Evolutionary conservation across 371 early-diverging fungal genomes (phyloP).

Genomic region (Neoconidiobolus thromboides): DNA sequence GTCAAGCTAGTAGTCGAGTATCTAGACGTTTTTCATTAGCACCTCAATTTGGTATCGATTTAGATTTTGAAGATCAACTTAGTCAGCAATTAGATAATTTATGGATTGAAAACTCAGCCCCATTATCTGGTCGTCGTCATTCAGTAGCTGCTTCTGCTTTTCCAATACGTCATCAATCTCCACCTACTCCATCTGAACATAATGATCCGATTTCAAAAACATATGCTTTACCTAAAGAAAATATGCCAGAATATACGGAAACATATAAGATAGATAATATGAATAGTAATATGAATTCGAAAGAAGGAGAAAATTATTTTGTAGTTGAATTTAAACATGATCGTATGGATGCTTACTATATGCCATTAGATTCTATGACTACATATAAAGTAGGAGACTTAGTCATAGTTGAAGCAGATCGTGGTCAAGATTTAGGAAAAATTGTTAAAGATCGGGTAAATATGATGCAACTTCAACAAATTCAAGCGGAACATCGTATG

Average conservation of each 20-base stretch:
- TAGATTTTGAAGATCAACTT: slow-evolving; percentile 1
- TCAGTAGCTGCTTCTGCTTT: slow-evolving; percentile 7
- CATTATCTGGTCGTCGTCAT: background rate
- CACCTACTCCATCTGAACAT: background rate
- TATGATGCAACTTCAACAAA: slow-evolving; percentile 17
- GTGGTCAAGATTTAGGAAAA: slow-evolving; percentile 82
- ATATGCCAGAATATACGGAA: too few species aligned
- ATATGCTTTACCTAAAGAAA: background rate
- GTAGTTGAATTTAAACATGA: slow-evolving; percentile 72
- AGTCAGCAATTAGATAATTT: background rate
- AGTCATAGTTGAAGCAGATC: slow-evolving; percentile 87
- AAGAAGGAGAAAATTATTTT: slow-evolving; percentile 12
- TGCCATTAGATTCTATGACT: slow-evolving; percentile 21
- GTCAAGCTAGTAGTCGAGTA: background rate
- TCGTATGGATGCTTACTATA: slow-evolving; percentile 48
- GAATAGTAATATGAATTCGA: too few species aligned
- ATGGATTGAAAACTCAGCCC: background rate
- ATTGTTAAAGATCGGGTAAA: slow-evolving; percentile 39
- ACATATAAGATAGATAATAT: too few species aligned
- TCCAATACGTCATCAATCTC: slow-evolving; percentile 1
- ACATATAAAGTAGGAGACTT: slow-evolving; percentile 38
- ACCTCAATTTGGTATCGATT: background rate
- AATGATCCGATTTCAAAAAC: background rate
- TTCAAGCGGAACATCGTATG: slow-evolving; percentile 4
- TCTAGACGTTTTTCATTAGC: background rate